Evolutionary conservation across 371 early-diverging fungal genomes (phyloP).

Genomic region (Astathelohania contejeani): DNA sequence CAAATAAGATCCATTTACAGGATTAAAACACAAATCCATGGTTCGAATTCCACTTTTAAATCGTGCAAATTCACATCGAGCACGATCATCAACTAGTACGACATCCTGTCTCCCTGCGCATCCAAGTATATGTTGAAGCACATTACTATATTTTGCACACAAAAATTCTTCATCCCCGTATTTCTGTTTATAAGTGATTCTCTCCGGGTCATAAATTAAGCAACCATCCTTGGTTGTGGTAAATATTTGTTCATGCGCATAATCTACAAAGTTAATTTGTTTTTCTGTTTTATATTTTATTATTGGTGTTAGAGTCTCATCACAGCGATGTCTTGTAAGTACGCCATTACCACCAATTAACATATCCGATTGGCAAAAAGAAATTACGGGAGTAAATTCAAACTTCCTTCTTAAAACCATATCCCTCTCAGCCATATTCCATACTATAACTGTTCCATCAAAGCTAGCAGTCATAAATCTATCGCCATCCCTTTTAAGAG

Average conservation of each 20-base stretch:
- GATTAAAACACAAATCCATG: conserved; percentile 41
- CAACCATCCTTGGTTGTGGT: too few relatives aligned
- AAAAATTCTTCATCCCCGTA: neutral
- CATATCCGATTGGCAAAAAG: too few relatives aligned
- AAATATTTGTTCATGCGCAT: neutral
- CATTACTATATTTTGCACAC: neutral
- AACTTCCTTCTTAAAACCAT: neutral
- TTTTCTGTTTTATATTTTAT: neutral
- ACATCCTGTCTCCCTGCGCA: conserved; percentile 20
- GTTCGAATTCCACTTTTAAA: conserved; percentile 23
- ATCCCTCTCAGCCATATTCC: conserved; percentile 20
- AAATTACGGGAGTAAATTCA: too few relatives aligned
- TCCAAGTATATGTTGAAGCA: conserved; percentile 19
- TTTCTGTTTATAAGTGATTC: too few relatives aligned
- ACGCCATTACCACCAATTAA: too few relatives aligned
- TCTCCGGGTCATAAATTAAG: too few relatives aligned
- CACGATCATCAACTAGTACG: conserved; percentile 39
- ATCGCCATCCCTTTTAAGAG: conserved; percentile 69
- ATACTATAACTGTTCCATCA: conserved; percentile 27
- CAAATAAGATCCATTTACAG: conserved; percentile 43
- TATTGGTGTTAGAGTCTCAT: neutral
- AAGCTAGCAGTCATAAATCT: conserved; percentile 30
- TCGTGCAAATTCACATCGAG: conserved; percentile 15
- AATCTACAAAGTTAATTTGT: neutral
- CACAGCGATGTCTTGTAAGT: too few relatives aligned